A percentile compares a stretch with the other conserved stretches of the same genome.
Evolutionary conservation across 352 stramenopile species (phyloP).

Genomic region (Blastocystis sp.): DNA sequence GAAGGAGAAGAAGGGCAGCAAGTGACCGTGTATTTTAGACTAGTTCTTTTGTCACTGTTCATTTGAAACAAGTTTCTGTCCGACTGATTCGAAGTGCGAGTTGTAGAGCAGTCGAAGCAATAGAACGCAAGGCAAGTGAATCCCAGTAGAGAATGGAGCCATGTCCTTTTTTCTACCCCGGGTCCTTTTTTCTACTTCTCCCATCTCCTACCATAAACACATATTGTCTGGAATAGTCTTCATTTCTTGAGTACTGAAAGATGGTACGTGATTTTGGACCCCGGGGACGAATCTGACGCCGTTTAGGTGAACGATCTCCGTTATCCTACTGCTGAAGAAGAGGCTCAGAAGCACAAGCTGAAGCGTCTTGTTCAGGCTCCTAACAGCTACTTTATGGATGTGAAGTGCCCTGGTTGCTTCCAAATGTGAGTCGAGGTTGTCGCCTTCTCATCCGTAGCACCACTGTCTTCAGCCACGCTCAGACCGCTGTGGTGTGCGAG

Average conservation of each 20-base stretch:
- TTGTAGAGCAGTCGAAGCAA: too few relatives aligned
- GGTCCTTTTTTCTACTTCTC: background rate
- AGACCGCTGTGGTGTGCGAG: conserved; percentile 79
- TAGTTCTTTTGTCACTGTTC: too few relatives aligned
- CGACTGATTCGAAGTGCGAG: too few relatives aligned
- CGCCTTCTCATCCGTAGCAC: conserved; percentile 80
- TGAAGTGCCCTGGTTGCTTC: conserved; percentile 99
- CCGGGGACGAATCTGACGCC: conserved; percentile 13
- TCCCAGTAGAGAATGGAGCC: too few relatives aligned
- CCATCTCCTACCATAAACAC: conserved; percentile 41
- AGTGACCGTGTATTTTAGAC: background rate
- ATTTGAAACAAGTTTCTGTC: too few relatives aligned
- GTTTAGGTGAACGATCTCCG: conserved; percentile 87
- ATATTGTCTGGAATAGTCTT: conserved; percentile 72
- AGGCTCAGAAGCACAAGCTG: conserved; percentile 98
- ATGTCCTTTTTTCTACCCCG: background rate
- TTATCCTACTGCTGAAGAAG: conserved; percentile 90
- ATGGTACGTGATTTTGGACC: conserved; percentile 28
- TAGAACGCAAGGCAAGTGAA: too few relatives aligned
- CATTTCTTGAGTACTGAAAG: conserved; percentile 50
- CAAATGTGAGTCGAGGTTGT: conserved; percentile 85
- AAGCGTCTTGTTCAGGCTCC: conserved; percentile 97
- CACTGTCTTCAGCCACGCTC: conserved; percentile 97
- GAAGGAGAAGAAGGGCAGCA: conserved; percentile 9
- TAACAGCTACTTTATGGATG: conserved; percentile 99